A percentile compares a stretch with the other conserved stretches of the same genome.
Conservation (phyloP, 148 eudicot species). For the Persicaria tinctoria region DNA sequence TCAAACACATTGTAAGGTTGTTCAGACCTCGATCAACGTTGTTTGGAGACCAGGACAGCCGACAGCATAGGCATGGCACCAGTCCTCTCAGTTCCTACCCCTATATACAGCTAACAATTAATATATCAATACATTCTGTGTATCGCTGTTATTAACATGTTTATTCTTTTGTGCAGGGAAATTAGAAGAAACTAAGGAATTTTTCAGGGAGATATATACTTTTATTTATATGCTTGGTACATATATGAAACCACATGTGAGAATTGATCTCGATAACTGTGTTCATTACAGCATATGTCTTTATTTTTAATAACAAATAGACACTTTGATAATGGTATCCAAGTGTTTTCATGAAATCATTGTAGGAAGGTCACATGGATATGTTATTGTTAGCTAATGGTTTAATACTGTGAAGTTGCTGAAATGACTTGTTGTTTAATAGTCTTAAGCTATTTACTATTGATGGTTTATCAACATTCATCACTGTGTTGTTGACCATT, state of each 20-base stretch:
- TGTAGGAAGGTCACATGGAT: background rate
- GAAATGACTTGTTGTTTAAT: background rate
- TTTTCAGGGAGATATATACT: slow-evolving; percentile 54
- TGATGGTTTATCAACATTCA: background rate
- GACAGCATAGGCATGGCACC: too few species aligned
- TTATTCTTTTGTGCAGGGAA: slow-evolving; percentile 48
- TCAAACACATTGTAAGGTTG: too few species aligned
- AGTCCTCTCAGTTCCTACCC: too few species aligned
- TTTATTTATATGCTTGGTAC: slow-evolving; percentile 73
- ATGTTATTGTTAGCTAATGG: background rate
- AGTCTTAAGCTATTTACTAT: background rate
- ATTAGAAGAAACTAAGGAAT: slow-evolving; percentile 57
- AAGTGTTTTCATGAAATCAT: background rate
- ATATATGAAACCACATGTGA: slow-evolving; percentile 90
- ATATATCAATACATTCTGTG: background rate
- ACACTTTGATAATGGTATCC: background rate
- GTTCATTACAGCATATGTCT: background rate
- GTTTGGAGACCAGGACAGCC: too few species aligned
- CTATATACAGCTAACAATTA: too few species aligned
- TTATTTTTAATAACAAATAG: background rate
- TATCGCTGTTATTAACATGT: background rate
- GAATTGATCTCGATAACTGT: slow-evolving; percentile 22
- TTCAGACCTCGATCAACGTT: too few species aligned
- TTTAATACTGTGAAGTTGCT: background rate
- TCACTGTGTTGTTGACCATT: background rate